Evolutionary conservation across 169 alveolate genomes (phyloP).

Genomic region (Cyclospora cayetanensis): DNA sequence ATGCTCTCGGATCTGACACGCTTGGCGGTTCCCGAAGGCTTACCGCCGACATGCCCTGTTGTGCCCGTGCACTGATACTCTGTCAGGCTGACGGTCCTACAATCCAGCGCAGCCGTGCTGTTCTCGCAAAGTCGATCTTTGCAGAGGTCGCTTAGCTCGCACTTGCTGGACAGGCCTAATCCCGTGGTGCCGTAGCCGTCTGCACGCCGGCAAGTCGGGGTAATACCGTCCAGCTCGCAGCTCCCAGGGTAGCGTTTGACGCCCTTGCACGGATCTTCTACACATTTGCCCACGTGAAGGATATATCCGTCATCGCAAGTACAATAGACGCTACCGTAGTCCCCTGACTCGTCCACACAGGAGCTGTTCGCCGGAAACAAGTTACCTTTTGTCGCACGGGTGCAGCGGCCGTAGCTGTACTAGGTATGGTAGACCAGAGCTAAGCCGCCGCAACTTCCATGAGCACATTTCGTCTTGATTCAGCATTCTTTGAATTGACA

Average conservation of each 20-base stretch:
- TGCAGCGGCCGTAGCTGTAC: conserved; percentile 40
- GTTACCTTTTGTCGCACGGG: neutral
- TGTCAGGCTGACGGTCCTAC: neutral
- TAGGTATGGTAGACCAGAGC: neutral
- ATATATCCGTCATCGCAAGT: neutral
- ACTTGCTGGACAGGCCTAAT: neutral
- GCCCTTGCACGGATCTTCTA: neutral
- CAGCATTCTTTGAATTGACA: conserved; percentile 35
- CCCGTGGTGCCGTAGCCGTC: neutral
- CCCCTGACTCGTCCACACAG: neutral
- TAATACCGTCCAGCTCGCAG: neutral
- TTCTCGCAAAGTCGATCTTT: neutral
- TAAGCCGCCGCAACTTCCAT: conserved; percentile 26
- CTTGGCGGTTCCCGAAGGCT: neutral
- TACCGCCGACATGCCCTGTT: neutral
- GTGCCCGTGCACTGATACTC: neutral
- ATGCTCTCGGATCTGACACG: neutral
- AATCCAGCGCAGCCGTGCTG: neutral
- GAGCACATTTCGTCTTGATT: conserved; percentile 34
- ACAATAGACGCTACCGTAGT: conserved; percentile 54
- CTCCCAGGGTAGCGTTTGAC: neutral
- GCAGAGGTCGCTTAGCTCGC: conserved; percentile 7
- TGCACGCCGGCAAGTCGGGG: neutral
- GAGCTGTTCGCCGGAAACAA: neutral
- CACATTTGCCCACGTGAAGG: neutral